Base-by-base conservation (phyloP, 176 grass and related monocot species). In the Zoysia pacifica region DNA sequence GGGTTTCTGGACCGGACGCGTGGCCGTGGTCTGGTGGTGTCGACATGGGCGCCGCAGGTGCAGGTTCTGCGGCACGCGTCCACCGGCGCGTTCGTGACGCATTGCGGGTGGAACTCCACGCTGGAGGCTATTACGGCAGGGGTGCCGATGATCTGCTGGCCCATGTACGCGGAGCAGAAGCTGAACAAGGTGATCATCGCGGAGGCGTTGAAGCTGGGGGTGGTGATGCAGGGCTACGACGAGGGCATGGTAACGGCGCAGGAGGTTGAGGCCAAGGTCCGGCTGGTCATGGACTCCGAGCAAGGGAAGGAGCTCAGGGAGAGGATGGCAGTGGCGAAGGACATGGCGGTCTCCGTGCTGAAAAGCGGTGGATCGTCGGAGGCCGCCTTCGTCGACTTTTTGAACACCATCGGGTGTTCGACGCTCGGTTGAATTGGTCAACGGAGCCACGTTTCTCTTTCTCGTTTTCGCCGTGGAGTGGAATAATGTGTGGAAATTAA, bases 31-130 rank as follows among this genome's bases (percentile, higher is more conserved):
- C 9, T 89, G 47, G 86, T 93, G 6, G 48, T 90, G 20, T 84
- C 82, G 75, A 79, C 89, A 79, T 97, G 93, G 93, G 90, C 93
- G 48, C 93, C 93, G 0, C 93, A 97, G 78, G 69, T 72, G 4
- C 77, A 82, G 88, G 77, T 91, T 9, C 47, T 97, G 69, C 71
- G 52, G 41, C 93, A 97, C 81, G 74, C 11, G 36, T 80, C 94
- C 9, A 79, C 87, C 6, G 94, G 88, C 3, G 84, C 79, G 4
- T 97, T 97, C 40, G 81, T 97, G 48, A 91, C 87, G 11, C 94
- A 93, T 70, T 87, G 91, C 43, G 94, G 94, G 0, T 97, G 94
- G 94, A 97, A 91, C 84, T 93, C 94, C 28, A 49, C 73, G 65
- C 65, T 93, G 41, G 93, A 97, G 85, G 90, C 84, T 5, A 28